Conservation (phyloP, 116 monocot species). For the Dioscorea cayenensis region DNA sequence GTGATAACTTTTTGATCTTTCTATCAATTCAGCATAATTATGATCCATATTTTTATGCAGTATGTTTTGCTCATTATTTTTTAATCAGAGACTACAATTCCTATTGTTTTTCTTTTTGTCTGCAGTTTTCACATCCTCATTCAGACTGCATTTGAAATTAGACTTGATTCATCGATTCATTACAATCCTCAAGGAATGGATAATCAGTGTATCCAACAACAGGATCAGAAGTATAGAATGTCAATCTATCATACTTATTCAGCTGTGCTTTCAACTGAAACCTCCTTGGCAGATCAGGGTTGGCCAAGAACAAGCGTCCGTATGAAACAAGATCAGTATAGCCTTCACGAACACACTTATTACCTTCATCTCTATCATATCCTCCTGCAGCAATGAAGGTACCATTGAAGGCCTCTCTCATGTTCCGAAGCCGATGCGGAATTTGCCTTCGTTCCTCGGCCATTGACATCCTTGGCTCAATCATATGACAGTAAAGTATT, state of each 20-base stretch:
- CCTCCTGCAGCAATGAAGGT: constrained; percentile 38
- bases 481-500: constrained; percentile 28
- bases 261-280: constrained; percentile 33
- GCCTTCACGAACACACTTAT: constrained; percentile 16
- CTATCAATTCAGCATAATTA: too few relatives aligned
- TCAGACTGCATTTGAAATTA: too few relatives aligned
- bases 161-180: background rate
- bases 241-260: constrained; percentile 31
- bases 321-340: constrained; percentile 33
- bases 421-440: constrained; percentile 7
- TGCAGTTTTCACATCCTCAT: too few relatives aligned
- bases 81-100: too few relatives aligned
- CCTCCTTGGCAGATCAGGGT: constrained; percentile 43
- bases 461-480: constrained; percentile 32
- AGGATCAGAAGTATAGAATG: constrained; percentile 43
- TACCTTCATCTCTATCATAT: constrained; percentile 35
- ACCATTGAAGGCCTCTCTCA: constrained; percentile 27
- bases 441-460: constrained; percentile 11
- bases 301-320: constrained; percentile 42
- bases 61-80: too few relatives aligned
- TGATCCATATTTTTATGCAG: too few relatives aligned
- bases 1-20: too few relatives aligned
- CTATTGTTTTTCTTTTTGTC: too few relatives aligned
- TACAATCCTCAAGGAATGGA: constrained; percentile 26
- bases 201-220: constrained; percentile 50